phyloP scores from a whole-genome alignment of 192 early-diverging fungal genomes.

The Podila horticola region DNA sequence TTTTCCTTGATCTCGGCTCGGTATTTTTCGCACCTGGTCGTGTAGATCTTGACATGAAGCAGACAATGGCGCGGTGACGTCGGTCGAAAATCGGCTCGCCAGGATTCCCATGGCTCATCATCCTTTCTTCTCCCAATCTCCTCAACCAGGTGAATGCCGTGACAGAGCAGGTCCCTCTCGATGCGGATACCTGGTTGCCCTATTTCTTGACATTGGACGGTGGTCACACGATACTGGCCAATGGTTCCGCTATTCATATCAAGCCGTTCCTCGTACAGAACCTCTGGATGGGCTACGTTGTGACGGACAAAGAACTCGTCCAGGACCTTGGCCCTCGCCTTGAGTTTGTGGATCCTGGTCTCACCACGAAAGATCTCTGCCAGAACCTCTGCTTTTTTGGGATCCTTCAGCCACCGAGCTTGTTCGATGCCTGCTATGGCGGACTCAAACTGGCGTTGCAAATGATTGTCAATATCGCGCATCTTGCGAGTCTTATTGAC shows the following conservation, averaged over 20 bases:
- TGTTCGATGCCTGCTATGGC: not conserved
- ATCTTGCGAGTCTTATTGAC: conserved; percentile 13
- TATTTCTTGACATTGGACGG: not conserved
- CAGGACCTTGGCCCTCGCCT: not conserved
- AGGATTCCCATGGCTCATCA: not conserved
- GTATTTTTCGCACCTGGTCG: not conserved
- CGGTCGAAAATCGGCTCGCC: not conserved
- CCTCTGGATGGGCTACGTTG: not conserved
- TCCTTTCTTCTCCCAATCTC: not conserved
- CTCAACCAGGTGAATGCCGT: not conserved
- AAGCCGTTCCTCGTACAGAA: not conserved
- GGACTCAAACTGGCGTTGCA: not conserved
- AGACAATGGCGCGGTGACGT: not conserved
- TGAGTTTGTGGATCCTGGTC: not conserved
- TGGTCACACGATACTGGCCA: not conserved
- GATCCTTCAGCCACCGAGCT: not conserved
- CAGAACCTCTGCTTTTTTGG: no score
- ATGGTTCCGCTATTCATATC: not conserved
- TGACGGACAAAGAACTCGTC: not conserved
- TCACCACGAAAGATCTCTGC: not conserved
- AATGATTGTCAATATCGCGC: conserved; percentile 1
- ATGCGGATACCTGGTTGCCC: not conserved
- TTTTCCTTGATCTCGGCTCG: no score
- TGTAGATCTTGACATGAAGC: not conserved
- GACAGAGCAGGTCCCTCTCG: not conserved